A percentile compares a stretch with the other conserved stretches of the same genome.
Conservation (phyloP, 345 rosid species). For the Hevea brasiliensis region DNA sequence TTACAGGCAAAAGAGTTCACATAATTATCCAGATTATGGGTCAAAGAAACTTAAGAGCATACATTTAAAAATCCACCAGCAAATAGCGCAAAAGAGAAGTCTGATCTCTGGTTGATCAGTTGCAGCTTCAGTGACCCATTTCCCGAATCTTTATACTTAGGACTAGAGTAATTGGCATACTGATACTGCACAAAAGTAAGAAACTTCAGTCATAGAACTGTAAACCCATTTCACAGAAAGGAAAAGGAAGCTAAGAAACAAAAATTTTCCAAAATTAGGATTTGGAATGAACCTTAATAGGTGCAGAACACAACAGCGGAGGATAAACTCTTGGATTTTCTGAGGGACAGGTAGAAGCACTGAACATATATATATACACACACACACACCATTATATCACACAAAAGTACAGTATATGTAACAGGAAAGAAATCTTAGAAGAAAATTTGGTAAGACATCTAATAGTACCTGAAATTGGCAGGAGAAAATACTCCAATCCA, state of each 20-base stretch:
- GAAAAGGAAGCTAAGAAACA: not conserved
- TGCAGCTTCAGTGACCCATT: constrained; percentile 61
- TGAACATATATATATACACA: constrained; percentile 22
- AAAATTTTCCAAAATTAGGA: not conserved
- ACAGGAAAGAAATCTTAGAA: too few relatives aligned
- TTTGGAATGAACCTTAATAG: constrained; percentile 52
- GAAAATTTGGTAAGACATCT: not conserved
- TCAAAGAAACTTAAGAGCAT: constrained; percentile 15
- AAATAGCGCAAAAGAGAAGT: constrained; percentile 60
- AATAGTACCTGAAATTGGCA: constrained; percentile 54
- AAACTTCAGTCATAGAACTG: not conserved
- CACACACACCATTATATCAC: too few relatives aligned
- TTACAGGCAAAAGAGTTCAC: too few relatives aligned
- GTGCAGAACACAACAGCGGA: constrained; percentile 58
- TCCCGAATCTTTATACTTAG: constrained; percentile 46
- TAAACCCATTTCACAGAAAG: not conserved
- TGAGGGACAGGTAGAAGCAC: constrained; percentile 50
- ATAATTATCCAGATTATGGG: not conserved
- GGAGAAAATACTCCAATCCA: constrained; percentile 83
- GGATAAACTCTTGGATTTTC: constrained; percentile 36
- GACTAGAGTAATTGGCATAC: constrained; percentile 58
- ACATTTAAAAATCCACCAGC: constrained; percentile 58
- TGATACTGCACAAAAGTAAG: constrained; percentile 40
- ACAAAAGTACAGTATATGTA: not conserved
- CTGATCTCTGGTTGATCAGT: constrained; percentile 72